Evolutionary conservation across 495 filamentous ascomycete genomes (phyloP).

Genomic region (Glonium stellatum): DNA sequence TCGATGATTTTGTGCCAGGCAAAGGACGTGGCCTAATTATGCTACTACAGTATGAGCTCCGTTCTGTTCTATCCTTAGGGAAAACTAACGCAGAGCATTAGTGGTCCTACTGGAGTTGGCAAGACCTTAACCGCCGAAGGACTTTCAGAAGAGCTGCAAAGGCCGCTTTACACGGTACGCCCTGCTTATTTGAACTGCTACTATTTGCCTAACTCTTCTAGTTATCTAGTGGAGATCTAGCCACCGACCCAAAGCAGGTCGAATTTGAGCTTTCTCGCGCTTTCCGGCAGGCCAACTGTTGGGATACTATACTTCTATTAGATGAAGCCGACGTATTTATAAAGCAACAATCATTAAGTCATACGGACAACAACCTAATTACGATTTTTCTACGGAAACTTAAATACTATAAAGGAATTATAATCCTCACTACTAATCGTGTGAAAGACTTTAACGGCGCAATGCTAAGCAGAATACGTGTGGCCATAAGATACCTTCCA

Average conservation of each 20-base stretch:
- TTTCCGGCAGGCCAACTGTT: neutral
- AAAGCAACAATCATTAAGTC: neutral
- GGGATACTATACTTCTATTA: neutral
- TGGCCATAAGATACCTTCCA: neutral
- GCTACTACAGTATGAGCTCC: neutral
- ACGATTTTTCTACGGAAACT: neutral
- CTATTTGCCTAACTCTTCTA: conserved; percentile 1
- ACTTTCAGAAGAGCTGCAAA: neutral
- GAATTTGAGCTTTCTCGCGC: neutral
- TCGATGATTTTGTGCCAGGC: neutral
- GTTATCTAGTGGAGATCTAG: neutral
- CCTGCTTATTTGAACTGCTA: neutral
- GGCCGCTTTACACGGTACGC: neutral
- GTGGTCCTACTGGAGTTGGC: neutral
- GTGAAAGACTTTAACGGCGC: neutral
- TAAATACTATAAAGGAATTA: neutral
- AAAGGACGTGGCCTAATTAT: conserved; percentile 1
- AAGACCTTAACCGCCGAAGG: neutral
- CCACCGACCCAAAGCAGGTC: no score
- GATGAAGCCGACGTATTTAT: conserved; percentile 2
- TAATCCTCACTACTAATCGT: conserved; percentile 1
- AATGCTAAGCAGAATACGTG: conserved; percentile 1
- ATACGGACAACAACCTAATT: neutral
- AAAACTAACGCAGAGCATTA: neutral
- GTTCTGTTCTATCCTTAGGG: neutral